Evolutionary conservation across 192 early-diverging fungal genomes (phyloP).

Genomic region (Coemansia sp.): DNA sequence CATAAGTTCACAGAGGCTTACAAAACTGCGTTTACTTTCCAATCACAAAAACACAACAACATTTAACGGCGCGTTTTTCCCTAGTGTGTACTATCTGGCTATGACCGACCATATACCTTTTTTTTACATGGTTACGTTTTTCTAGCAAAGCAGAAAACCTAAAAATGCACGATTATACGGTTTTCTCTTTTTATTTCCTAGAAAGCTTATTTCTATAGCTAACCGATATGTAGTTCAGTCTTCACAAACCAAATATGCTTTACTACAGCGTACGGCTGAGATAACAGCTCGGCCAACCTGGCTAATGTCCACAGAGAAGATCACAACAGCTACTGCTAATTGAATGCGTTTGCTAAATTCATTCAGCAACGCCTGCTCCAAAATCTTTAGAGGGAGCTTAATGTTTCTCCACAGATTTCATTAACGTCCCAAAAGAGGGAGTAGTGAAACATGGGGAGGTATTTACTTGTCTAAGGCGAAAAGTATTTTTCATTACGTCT

Average conservation of each 20-base stretch:
- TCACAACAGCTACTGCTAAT: not conserved
- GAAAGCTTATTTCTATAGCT: not conserved
- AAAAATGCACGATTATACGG: not conserved
- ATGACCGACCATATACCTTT: not conserved
- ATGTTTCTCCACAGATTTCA: not conserved
- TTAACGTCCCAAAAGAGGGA: not conserved
- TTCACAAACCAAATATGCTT: not conserved
- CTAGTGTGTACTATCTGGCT: not conserved
- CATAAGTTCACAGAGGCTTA: slow-evolving; percentile 1
- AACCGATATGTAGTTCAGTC: not conserved
- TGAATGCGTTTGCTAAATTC: not conserved
- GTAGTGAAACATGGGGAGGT: not conserved
- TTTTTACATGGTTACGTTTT: not conserved
- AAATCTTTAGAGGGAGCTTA: not conserved
- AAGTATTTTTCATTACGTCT: not conserved
- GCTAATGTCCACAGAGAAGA: not conserved
- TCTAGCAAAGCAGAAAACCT: not conserved
- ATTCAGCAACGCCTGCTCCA: not conserved
- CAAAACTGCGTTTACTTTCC: slow-evolving; percentile 7
- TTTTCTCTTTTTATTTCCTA: not conserved
- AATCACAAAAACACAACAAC: not conserved
- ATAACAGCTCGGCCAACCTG: not conserved
- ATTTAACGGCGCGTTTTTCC: not conserved
- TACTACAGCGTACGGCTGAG: not conserved
- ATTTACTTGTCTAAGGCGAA: not conserved